Evolutionary conservation across 306 rosid genomes (phyloP), one percentile per base, ranked within the genome.

Genomic region (Leucaena leucocephala): DNA sequence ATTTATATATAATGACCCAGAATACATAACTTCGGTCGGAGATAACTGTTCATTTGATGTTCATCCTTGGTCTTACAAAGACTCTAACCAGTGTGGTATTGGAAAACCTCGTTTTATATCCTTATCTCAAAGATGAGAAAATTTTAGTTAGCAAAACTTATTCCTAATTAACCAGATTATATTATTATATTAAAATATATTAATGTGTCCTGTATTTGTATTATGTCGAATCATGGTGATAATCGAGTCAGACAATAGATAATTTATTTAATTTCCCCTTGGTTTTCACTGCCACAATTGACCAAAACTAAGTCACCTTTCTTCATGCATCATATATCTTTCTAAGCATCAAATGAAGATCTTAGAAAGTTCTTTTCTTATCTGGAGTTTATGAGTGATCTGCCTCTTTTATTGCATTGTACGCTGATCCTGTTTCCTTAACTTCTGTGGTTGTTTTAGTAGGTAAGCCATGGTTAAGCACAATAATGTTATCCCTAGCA

Each of bases 381-480:
- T 43, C 48, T 64, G 48, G 27, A 3, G 48, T 13, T 15, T 34
- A 55, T n/a, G 64, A 58, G 7, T 75, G 68, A 55, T 74, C 59
- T 55, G 45, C 48, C 19, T 19, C 0, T 39, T 67, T 74, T 67
- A 5, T 48, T 8, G 63, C 17, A 6, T 27, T 39, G 64, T 49
- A 68, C 12, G 59, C 77, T 69, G 49, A 69, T 43, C 49, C 35
- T 7, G 8, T 54, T 54, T 50, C 17, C 0, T 67, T 46, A 10
- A 42, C 4, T 36, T 57, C 15, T 34, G 50, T 65, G 63, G 27
- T 48, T 48, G 55, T 61, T 13, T 39, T 27, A 38, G 36, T 21
- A 85, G 91, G 86, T 85, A 62, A 85, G 86, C 50, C 46, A 90
- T 88, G 91, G 89, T 88, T 21, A 90, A 90, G 87, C 91, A 90